Percentiles rank a stretch among this genome's conserved stretches.
Conservation (phyloP, 1,284 basidiomycete genomes). For the Apiotrichum porosum region DNA sequence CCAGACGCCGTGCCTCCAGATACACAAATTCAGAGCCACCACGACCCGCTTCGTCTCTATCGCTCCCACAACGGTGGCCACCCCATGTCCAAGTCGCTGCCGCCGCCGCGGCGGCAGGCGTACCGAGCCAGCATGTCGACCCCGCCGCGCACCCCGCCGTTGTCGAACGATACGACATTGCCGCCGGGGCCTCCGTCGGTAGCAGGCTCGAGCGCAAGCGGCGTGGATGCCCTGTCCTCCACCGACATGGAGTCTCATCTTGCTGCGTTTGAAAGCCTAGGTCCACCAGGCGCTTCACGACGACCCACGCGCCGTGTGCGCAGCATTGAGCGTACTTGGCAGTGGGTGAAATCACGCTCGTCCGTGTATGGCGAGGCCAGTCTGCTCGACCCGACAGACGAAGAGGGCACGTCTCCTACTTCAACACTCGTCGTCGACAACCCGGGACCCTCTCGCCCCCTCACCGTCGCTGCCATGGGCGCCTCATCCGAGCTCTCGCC, state of each 20-base stretch:
- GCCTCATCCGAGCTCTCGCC: too few relatives aligned
- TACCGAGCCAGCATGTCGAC: slow-evolving; percentile 1
- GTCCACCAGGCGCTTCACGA: slow-evolving; percentile 15
- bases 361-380: slow-evolving; percentile 16
- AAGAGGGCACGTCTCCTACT: too few relatives aligned
- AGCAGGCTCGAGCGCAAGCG: slow-evolving; percentile 15
- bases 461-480: slow-evolving; percentile 7
- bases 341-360: slow-evolving; percentile 20
- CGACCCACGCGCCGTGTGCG: slow-evolving; percentile 16
- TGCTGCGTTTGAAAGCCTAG: slow-evolving; percentile 11
- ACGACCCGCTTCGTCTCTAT: not conserved
- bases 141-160: not conserved
- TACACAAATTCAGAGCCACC: too few relatives aligned
- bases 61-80: too few relatives aligned
- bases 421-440: too few relatives aligned
- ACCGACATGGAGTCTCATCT: slow-evolving; percentile 18
- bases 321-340: slow-evolving; percentile 19
- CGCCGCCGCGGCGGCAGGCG: slow-evolving; percentile 3
- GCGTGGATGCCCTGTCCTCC: slow-evolving; percentile 8
- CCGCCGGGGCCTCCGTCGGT: slow-evolving; percentile 10
- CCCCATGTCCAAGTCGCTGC: not conserved
- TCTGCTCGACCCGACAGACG: slow-evolving; percentile 5
- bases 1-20: too few relatives aligned
- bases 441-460: slow-evolving; percentile 2
- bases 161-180: slow-evolving; percentile 1